Conservation (phyloP, 75 land plant genomes). For the Cryptomeria japonica region DNA sequence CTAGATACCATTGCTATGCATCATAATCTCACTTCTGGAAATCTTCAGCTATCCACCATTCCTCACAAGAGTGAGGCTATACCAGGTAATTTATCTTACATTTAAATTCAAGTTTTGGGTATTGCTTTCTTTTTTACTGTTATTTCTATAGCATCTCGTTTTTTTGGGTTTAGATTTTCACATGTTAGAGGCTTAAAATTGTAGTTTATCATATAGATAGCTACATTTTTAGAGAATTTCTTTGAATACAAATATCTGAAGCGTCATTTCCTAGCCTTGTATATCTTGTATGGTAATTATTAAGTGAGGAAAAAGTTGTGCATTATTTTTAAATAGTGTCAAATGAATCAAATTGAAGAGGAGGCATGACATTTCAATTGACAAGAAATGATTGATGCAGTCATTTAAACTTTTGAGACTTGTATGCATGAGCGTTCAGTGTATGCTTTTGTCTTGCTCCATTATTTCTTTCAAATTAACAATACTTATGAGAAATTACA, state of each 20-base stretch:
- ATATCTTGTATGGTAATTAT: background rate
- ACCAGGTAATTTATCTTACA: conserved; percentile 37
- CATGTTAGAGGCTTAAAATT: background rate
- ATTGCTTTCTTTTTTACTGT: background rate
- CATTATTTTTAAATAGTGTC: background rate
- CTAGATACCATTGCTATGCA: conserved; percentile 75
- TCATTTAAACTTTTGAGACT: background rate
- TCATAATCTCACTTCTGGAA: conserved; percentile 35
- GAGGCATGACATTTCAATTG: background rate
- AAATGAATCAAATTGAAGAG: background rate
- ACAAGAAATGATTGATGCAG: background rate
- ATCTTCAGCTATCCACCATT: conserved; percentile 26
- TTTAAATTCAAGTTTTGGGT: background rate
- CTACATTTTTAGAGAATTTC: background rate
- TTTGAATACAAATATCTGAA: too few relatives aligned
- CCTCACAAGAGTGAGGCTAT: conserved; percentile 44
- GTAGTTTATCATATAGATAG: background rate
- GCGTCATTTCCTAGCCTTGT: background rate
- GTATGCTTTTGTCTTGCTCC: background rate
- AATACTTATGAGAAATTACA: background rate
- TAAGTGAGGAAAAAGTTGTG: background rate
- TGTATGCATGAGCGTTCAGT: background rate
- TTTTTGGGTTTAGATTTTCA: background rate
- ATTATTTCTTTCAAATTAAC: background rate
- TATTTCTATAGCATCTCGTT: background rate